Conservation (phyloP, 768 basidiomycete genomes). For the Amanita pseudoporphyria region DNA sequence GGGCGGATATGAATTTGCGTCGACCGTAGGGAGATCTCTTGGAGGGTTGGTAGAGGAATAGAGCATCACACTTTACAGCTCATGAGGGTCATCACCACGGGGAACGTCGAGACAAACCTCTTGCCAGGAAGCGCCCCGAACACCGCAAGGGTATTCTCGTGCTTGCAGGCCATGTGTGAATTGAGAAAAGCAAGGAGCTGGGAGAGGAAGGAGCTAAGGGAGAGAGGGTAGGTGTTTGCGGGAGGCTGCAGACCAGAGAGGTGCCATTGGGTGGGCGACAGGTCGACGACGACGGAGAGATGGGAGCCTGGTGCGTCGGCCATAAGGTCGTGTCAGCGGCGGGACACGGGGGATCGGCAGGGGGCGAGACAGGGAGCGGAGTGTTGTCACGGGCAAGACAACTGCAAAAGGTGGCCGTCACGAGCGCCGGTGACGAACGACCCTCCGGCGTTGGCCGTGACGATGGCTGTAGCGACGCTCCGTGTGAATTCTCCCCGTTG, state of each 20-base stretch:
- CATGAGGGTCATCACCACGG: not conserved
- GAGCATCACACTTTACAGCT: conserved; percentile 50
- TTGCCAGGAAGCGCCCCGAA: conserved; percentile 82
- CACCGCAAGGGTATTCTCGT: conserved; percentile 89
- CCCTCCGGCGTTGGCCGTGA: conserved; percentile 52
- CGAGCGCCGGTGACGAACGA: conserved; percentile 47
- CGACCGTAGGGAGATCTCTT: conserved; percentile 31
- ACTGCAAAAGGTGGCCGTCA: conserved; percentile 35
- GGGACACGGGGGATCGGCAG: conserved; percentile 2
- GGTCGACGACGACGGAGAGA: conserved; percentile 77
- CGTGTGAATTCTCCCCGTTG: conserved; percentile 48
- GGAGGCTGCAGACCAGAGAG: conserved; percentile 38
- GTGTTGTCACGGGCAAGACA: not conserved
- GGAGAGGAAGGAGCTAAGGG: conserved; percentile 67
- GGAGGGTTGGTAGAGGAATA: conserved; percentile 56
- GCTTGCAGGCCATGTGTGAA: conserved; percentile 80
- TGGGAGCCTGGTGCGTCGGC: conserved; percentile 33
- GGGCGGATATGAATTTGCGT: conserved; percentile 77
- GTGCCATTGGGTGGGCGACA: conserved; percentile 84
- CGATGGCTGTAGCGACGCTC: conserved; percentile 45
- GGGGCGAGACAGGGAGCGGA: not conserved
- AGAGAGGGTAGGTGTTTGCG: conserved; percentile 40
- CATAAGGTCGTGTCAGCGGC: conserved; percentile 11
- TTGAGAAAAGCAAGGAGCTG: conserved; percentile 89
- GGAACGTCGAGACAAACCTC: conserved; percentile 41